Percentiles rank a stretch among this genome's conserved stretches.
Evolutionary conservation across 305 asterid genomes (phyloP).

Genomic region (Rubia tinctorum): DNA sequence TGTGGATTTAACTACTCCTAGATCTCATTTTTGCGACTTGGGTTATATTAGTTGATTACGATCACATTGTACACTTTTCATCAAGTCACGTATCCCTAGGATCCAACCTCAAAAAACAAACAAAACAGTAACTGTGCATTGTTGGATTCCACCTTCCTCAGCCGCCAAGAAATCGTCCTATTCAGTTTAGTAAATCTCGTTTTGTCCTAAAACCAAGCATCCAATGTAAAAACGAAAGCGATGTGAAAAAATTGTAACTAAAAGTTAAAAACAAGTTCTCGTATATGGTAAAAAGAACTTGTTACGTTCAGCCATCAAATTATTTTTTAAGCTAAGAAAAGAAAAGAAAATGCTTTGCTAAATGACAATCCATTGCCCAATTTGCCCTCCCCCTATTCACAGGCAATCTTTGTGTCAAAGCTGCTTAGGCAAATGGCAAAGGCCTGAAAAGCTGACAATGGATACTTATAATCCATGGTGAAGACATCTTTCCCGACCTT

Average conservation of each 20-base stretch:
- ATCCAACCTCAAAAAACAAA: background rate
- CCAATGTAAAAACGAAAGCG: background rate
- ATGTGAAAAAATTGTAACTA: background rate
- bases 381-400: conserved; percentile 40
- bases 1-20: too few relatives aligned
- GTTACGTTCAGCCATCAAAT: background rate
- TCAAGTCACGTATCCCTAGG: background rate
- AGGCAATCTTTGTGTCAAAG: conserved; percentile 89
- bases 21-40: too few relatives aligned
- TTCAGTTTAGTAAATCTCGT: background rate
- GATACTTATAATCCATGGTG: conserved; percentile 85
- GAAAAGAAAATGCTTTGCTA: background rate
- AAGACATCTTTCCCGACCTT: conserved; percentile 91
- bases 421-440: conserved; percentile 92
- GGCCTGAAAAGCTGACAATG: conserved; percentile 87
- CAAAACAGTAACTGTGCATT: background rate
- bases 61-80: too few relatives aligned
- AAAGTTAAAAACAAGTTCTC: background rate
- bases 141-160: background rate
- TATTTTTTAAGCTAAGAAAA: too few relatives aligned
- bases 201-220: background rate
- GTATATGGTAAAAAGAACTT: background rate
- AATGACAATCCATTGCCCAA: too few relatives aligned
- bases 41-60: too few relatives aligned
- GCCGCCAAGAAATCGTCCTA: background rate